These are phyloP conservation scores for Aspergillus sp. DNA, from an alignment of 2,329 filamentous ascomycete genomes.

Conservation along the genomic window DNA sequence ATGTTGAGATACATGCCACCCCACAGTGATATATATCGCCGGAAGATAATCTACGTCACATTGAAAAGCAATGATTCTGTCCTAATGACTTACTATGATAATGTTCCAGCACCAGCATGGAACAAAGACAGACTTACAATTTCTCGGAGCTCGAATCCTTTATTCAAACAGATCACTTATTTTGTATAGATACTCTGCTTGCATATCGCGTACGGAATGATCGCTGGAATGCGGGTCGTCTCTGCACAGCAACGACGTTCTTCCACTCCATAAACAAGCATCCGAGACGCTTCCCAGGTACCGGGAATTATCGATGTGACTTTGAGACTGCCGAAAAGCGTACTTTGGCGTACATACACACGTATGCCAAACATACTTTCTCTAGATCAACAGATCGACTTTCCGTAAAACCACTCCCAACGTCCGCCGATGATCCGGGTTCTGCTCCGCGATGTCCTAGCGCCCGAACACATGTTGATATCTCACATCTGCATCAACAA, in stretches of 20 bases:
- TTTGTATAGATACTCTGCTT: neutral
- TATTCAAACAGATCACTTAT: neutral
- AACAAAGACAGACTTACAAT: neutral
- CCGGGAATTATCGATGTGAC: neutral
- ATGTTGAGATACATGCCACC: no score
- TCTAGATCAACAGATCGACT: neutral
- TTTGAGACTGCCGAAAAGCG: neutral
- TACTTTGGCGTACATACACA: neutral
- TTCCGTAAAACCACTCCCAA: neutral
- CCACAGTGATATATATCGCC: neutral
- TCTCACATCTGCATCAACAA: constrained; percentile 17
- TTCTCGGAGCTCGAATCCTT: neutral
- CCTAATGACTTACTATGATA: neutral
- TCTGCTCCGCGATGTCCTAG: constrained; percentile 5
- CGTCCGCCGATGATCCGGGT: constrained; percentile 15
- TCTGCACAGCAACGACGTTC: neutral
- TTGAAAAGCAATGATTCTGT: neutral
- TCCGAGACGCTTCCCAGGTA: neutral
- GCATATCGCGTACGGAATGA: neutral
- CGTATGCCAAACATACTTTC: neutral
- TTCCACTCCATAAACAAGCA: neutral
- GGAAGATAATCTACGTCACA: neutral
- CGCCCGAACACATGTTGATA: constrained; percentile 12
- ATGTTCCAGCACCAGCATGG: neutral
- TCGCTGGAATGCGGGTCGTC: neutral